Evolutionary conservation across 1,284 basidiomycete genomes (phyloP), one percentile per base, ranked within the genome.

Genomic region (Sphagnurus paluster): DNA sequence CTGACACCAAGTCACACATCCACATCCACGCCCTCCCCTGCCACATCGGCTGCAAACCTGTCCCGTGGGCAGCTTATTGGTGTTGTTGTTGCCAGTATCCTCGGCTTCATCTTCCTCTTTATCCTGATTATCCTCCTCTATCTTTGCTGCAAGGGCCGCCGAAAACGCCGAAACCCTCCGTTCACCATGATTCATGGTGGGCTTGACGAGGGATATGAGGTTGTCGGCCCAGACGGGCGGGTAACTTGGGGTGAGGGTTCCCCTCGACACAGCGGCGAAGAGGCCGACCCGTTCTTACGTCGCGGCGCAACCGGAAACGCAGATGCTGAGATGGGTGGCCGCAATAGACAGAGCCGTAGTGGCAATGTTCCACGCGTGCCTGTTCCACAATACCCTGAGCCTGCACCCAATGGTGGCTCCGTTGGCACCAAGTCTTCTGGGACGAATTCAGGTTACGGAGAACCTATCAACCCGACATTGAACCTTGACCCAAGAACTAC

Each of bases 221-320:
- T 80, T 25, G 66, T 81, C 16, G 57, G 64, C 4, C 63, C 64
- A 29, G 72, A 67, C 6, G 64, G 63, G 10, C 65, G 69, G 14
- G 60, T 67, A 1, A 71, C 75, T n/a, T 83, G 79, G 24, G 38
- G 13, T 21, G 78, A 84, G 59, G 80, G 82, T 33, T 80, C 79
- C 14, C 81, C 84, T 1, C 70, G 82, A 10, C 74, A 74, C 20
- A 85, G 80, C 44, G 84, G 84, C 5, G 83, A 84, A 57, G 84
- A 86, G 61, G 67, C 62, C 2, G 82, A 84, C 54, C 71, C 84
- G 0, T 83, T 86, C 69, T 67, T 86, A 2, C 71, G 65, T 42
- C 64, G 57, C 2, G 70, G 69, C 50, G 47, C 44, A 1, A 52
- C 51, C 5, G 62, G 60, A 3, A 50, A 55, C 5, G 36, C 17